Evolutionary conservation across 345 rosid genomes (phyloP).

Genomic region (Clarkia xantiana): DNA sequence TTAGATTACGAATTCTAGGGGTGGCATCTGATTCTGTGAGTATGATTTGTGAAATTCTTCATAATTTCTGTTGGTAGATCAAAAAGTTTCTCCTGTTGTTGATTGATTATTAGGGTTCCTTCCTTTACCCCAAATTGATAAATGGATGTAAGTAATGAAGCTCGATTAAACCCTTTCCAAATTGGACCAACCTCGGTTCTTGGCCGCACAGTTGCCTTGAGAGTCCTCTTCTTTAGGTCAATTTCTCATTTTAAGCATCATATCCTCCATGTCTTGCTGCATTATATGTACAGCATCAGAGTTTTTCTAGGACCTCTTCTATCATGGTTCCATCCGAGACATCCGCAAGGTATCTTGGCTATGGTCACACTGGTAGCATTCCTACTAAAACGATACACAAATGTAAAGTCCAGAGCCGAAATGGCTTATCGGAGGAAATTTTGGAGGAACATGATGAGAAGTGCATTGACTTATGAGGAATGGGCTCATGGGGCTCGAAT

Average conservation of each 20-base stretch:
- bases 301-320: slow-evolving; percentile 29
- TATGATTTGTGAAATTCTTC: too few relatives aligned
- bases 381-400: slow-evolving; percentile 60
- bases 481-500: slow-evolving; percentile 99
- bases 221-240: slow-evolving; percentile 70
- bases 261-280: slow-evolving; percentile 25
- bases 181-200: slow-evolving; percentile 80
- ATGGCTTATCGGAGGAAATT: slow-evolving; percentile 88
- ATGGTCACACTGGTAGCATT: slow-evolving; percentile 78
- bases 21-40: too few relatives aligned
- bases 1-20: too few relatives aligned
- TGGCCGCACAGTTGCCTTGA: slow-evolving; percentile 75
- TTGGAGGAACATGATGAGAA: slow-evolving; percentile 98
- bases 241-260: slow-evolving; percentile 48
- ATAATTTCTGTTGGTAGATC: too few relatives aligned
- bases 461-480: slow-evolving; percentile 84
- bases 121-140: background rate
- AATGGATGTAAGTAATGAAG: slow-evolving; percentile 90
- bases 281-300: slow-evolving; percentile 29
- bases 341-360: slow-evolving; percentile 90
- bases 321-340: slow-evolving; percentile 88
- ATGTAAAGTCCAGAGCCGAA: slow-evolving; percentile 72
- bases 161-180: slow-evolving; percentile 52
- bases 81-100: too few relatives aligned
- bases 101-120: too few relatives aligned